Conservation (phyloP, 805 yeast genomes). For the Ogataea nitratoaversa region DNA sequence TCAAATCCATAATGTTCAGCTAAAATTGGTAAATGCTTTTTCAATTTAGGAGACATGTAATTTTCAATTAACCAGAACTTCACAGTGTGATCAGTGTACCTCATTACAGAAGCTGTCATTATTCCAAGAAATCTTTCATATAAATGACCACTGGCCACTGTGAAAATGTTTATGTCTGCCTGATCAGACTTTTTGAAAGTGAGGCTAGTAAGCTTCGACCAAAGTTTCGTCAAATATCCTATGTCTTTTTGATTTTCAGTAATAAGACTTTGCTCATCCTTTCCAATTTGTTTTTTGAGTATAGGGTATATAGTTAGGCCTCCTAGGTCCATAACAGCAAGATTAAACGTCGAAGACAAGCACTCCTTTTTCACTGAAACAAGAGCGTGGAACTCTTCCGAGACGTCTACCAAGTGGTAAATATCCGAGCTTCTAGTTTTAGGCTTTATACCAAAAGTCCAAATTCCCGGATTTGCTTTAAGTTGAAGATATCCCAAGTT, state of each 20-base stretch:
- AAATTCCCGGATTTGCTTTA: constrained; percentile 66
- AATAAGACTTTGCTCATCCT: constrained; percentile 23
- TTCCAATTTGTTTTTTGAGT: constrained; percentile 34
- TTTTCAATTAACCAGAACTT: constrained; percentile 87
- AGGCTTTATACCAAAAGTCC: constrained; percentile 46
- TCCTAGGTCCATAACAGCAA: constrained; percentile 39
- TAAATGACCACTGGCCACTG: constrained; percentile 77
- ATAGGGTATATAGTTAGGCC: constrained; percentile 46
- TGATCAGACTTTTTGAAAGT: constrained; percentile 23
- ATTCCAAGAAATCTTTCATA: constrained; percentile 71
- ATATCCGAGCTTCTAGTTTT: constrained; percentile 39
- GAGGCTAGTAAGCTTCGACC: constrained; percentile 5
- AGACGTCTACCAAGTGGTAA: constrained; percentile 35
- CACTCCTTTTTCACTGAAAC: not conserved
- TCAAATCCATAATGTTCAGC: constrained; percentile 59
- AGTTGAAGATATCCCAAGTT: constrained; percentile 83
- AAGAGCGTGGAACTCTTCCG: constrained; percentile 11
- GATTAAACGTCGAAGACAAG: constrained; percentile 4
- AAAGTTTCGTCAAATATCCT: constrained; percentile 1
- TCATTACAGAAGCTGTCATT: constrained; percentile 78
- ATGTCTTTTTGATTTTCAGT: too few relatives aligned
- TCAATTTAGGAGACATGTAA: constrained; percentile 69
- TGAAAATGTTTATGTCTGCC: constrained; percentile 73
- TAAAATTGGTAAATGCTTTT: constrained; percentile 51
- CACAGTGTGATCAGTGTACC: constrained; percentile 57